phyloP scores from a whole-genome alignment of 331 rosid genomes.

The Rhamnella rubrinervis region DNA sequence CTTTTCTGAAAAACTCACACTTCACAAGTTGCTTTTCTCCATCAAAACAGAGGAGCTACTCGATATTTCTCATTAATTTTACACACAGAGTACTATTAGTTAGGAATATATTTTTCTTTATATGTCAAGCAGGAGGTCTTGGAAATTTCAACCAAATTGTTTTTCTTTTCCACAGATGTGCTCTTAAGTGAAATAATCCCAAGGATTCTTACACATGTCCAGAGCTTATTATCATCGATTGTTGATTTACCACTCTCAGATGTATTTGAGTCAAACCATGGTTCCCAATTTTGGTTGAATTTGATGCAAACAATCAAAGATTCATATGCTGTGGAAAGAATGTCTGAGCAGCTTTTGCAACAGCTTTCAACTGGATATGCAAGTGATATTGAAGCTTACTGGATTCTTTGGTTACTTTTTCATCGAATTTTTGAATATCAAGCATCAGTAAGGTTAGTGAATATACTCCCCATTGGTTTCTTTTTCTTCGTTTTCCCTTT shows the following conservation, averaged over 20 bases:
- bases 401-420: conserved; percentile 87
- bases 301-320: conserved; percentile 68
- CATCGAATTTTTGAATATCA: conserved; percentile 44
- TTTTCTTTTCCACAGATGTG: conserved; percentile 56
- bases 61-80: background rate
- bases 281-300: conserved; percentile 67
- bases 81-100: conserved; percentile 5
- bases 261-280: conserved; percentile 45
- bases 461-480: conserved; percentile 11
- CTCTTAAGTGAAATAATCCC: conserved; percentile 57
- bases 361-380: conserved; percentile 53
- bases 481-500: background rate
- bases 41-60: background rate
- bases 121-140: conserved; percentile 14
- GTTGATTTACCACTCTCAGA: conserved; percentile 35
- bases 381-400: conserved; percentile 75
- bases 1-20: conserved; percentile 2
- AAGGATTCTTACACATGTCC: conserved; percentile 52
- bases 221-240: conserved; percentile 42
- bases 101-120: conserved; percentile 11
- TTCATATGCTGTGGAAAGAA: conserved; percentile 67
- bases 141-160: conserved; percentile 23
- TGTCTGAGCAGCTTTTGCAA: conserved; percentile 79
- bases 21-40: conserved; percentile 2
- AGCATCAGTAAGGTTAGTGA: conserved; percentile 68